Base-by-base conservation (phyloP, 805 yeast genomes). In the Candida coleopterorum region DNA sequence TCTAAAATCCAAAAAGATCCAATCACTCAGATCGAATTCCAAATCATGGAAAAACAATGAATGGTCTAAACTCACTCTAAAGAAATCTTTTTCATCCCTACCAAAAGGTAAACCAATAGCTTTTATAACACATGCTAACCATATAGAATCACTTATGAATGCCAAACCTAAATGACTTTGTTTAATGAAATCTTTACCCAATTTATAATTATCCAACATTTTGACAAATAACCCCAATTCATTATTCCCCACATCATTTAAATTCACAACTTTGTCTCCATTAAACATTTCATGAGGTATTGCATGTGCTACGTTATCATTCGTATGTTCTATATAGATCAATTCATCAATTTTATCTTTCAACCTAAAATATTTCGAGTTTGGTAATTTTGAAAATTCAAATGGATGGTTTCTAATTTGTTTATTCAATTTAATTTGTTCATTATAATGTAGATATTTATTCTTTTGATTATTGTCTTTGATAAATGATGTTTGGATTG, bases 11-110 rank as follows among this genome's bases (percentile, higher is more conserved):
- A 62, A 33, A 37, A 53, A 64, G 45, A 64, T 34, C 63, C 63
- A 64, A 24, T 53, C 45, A 24, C 62, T 56, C 1, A 67, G 58
- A 39, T 62, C 64, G 29, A 56, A 64, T 30, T 64, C 54, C 3
- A 34, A 46, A 38, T 64, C 69, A 42, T 64, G 69, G 46, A 55
- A 55, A 40, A 44, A 58, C 6, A 64, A 48, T 4, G 60, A 33
- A 40, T 64, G 70, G 42, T 64, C 70, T 34, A 64, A 51, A 26
- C 64, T 56, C 2, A 61, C 68, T 26, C 70, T 48, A 48, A 64
- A 64, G 39, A 57, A 62, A 15, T 49, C 29, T n/a, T 39, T 37
- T 21, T 44, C 38, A 10, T 40, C 41, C 20, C 38, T 35, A 11
- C 25, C 23, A 10, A 52, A 20, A 4, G 52, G 43, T 17, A 42